These are phyloP conservation scores for Hymenoscyphus salicellus DNA, from an alignment of 2,329 filamentous ascomycete species.

Conservation along the genomic window DNA sequence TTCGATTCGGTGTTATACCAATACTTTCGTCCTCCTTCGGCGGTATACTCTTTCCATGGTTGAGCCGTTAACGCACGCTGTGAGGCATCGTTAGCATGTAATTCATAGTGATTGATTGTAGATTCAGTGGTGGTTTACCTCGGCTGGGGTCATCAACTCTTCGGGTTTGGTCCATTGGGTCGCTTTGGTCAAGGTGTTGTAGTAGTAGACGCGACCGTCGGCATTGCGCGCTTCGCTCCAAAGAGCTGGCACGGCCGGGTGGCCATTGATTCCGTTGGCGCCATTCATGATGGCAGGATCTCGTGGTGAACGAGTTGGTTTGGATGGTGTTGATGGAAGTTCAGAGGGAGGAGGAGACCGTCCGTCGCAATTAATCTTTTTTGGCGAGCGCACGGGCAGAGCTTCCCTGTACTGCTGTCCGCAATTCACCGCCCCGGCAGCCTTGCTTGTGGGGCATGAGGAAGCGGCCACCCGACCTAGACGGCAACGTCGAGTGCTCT, in stretches of 20 bases:
- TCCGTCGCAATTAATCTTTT: not conserved
- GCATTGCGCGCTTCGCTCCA: slow-evolving; percentile 82
- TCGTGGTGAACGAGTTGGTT: not conserved
- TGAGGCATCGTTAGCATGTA: slow-evolving; percentile 15
- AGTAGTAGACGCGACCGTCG: slow-evolving; percentile 87
- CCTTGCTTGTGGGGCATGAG: not conserved
- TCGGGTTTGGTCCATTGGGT: slow-evolving; percentile 95
- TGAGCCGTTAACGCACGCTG: slow-evolving; percentile 77
- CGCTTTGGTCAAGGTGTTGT: slow-evolving; percentile 78
- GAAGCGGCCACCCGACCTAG: not conserved
- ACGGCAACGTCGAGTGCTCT: too few relatives aligned
- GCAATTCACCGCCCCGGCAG: too few relatives aligned
- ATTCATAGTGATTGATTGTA: not conserved
- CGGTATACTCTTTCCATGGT: slow-evolving; percentile 90
- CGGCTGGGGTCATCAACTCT: slow-evolving; percentile 78
- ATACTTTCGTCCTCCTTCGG: slow-evolving; percentile 84
- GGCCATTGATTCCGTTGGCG: slow-evolving; percentile 35
- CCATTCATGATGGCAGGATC: slow-evolving; percentile 28
- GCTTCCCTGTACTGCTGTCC: not conserved
- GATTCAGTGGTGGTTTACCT: slow-evolving; percentile 53
- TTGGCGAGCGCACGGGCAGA: not conserved
- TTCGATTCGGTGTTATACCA: slow-evolving; percentile 94
- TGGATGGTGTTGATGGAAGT: slow-evolving; percentile 11
- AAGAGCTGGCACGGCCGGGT: slow-evolving; percentile 43
- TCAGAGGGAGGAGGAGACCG: not conserved